Percentiles rank a stretch among this genome's conserved stretches.
These are phyloP conservation scores for Aciculoconidium aculeatum DNA, from an alignment of 805 yeast genomes.

Conservation along the genomic window DNA sequence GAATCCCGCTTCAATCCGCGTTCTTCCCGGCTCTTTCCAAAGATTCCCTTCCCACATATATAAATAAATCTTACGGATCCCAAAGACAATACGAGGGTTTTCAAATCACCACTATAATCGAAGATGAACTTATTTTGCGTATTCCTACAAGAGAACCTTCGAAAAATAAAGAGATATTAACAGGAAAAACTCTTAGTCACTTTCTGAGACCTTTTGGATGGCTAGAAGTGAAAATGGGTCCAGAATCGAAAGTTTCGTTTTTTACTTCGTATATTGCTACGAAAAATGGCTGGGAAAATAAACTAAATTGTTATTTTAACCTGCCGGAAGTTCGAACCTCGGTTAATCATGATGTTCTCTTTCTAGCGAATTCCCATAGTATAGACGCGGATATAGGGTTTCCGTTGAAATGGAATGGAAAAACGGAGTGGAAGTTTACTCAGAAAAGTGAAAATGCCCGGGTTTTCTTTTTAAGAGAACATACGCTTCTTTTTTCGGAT, in stretches of 20 bases:
- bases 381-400: constrained; percentile 54
- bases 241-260: constrained; percentile 44
- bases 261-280: constrained; percentile 48
- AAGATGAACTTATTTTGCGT: constrained; percentile 63
- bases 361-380: constrained; percentile 53
- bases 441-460: constrained; percentile 48
- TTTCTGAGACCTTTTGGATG: constrained; percentile 90
- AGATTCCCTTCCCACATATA: constrained; percentile 39
- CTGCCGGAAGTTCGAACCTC: constrained; percentile 69
- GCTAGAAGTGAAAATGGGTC: constrained; percentile 66
- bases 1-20: constrained; percentile 56
- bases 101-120: constrained; percentile 47
- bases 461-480: constrained; percentile 75
- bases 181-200: constrained; percentile 6
- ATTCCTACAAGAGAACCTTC: constrained; percentile 82
- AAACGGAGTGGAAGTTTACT: constrained; percentile 60
- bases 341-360: constrained; percentile 80
- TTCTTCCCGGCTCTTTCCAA: constrained; percentile 64
- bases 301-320: constrained; percentile 38
- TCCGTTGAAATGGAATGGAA: constrained; percentile 83
- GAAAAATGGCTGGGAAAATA: constrained; percentile 51
- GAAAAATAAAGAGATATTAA: constrained; percentile 48
- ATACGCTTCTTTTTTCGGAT: constrained; percentile 67
- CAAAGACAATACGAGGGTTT: constrained; percentile 53
- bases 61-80: constrained; percentile 39